A percentile compares a stretch with the other conserved stretches of the same genome.
These are phyloP conservation scores for Euphrasia confusa DNA, from an alignment of 257 asterid genomes.

Conservation along the genomic window DNA sequence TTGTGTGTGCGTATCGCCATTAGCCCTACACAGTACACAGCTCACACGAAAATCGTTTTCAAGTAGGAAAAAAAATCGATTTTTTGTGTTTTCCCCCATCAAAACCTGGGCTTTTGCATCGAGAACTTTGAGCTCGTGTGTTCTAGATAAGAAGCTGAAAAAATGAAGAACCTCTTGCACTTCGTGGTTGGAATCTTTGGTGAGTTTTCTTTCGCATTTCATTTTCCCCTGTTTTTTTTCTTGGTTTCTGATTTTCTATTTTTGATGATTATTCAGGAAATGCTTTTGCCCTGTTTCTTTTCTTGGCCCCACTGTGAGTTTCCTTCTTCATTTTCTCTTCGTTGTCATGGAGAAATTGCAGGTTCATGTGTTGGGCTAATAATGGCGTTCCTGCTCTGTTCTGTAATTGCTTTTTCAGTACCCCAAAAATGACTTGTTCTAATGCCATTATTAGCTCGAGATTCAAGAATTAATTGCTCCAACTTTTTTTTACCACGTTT, in stretches of 20 bases:
- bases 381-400: neutral
- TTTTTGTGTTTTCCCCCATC: neutral
- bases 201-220: neutral
- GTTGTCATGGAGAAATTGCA: neutral
- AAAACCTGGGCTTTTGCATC: neutral
- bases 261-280: conserved; percentile 44
- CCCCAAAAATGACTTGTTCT: conserved; percentile 9
- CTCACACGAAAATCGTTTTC: conserved; percentile 6
- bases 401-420: neutral
- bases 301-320: conserved; percentile 80
- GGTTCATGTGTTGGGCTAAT: neutral
- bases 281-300: conserved; percentile 71
- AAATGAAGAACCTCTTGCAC: conserved; percentile 6
- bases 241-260: neutral
- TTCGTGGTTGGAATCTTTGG: conserved; percentile 6
- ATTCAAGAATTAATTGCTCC: conserved; percentile 9
- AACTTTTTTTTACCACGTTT: neutral
- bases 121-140: neutral
- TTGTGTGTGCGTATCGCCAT: neutral
- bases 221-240: neutral
- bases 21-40: neutral
- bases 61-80: neutral
- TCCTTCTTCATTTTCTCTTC: neutral
- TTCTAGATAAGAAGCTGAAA: neutral
- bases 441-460: neutral